phyloP scores from a whole-genome alignment of 1,284 basidiomycete genomes.

The Microbotryomycetes sp. region DNA sequence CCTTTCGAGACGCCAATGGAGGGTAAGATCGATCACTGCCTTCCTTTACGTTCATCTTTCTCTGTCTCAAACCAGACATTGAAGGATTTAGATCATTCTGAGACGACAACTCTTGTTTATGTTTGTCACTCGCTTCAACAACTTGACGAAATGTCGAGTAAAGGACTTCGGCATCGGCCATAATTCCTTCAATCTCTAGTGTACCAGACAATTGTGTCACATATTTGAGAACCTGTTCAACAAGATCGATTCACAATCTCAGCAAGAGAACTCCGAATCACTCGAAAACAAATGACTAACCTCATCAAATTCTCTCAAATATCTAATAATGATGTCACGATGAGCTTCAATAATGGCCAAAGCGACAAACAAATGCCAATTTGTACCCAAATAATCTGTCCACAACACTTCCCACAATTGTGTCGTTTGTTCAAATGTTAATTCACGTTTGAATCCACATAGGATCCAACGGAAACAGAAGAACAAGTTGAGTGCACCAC shows the following conservation, averaged over 20 bases:
- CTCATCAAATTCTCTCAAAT: constrained; percentile 67
- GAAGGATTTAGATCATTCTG: background rate
- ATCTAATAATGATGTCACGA: constrained; percentile 84
- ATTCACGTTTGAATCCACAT: constrained; percentile 92
- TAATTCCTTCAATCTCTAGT: constrained; percentile 82
- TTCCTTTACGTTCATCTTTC: too few species aligned
- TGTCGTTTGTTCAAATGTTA: constrained; percentile 79
- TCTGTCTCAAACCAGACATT: too few species aligned
- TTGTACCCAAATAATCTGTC: constrained; percentile 76
- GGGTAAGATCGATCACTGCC: too few species aligned
- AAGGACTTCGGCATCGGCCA: constrained; percentile 88
- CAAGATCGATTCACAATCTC: background rate
- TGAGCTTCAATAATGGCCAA: constrained; percentile 90
- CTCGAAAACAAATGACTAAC: constrained; percentile 4
- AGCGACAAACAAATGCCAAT: constrained; percentile 90
- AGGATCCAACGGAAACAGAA: constrained; percentile 72
- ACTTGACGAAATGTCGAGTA: constrained; percentile 74
- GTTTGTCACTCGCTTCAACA: constrained; percentile 22
- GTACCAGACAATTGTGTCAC: constrained; percentile 51
- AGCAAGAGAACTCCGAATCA: background rate
- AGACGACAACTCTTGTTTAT: constrained; percentile 8
- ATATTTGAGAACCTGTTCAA: constrained; percentile 61
- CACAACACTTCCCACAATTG: constrained; percentile 91
- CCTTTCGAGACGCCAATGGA: too few species aligned
- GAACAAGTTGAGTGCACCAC: constrained; percentile 87